These are phyloP conservation scores for Theobroma cacao DNA, from an alignment of 345 rosid genomes.

Conservation along the genomic window DNA sequence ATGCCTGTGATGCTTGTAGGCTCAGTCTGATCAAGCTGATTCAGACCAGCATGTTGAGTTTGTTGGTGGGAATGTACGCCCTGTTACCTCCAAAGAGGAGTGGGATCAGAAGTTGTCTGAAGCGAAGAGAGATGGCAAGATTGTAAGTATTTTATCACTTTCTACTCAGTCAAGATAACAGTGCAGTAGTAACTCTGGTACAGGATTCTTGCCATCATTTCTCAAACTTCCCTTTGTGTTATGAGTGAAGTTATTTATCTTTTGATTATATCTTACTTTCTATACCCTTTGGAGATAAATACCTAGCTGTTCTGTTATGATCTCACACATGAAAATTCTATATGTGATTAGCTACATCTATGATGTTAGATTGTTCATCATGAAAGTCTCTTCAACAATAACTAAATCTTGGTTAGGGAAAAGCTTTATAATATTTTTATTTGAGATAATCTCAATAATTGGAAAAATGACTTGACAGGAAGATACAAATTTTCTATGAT, in stretches of 20 bases:
- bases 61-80: constrained; percentile 57
- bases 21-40: constrained; percentile 28
- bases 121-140: constrained; percentile 63
- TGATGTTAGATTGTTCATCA: not conserved
- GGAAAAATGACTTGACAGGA: not conserved
- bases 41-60: constrained; percentile 44
- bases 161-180: not conserved
- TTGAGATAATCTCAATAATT: not conserved
- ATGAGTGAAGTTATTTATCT: not conserved
- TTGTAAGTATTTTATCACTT: constrained; percentile 35
- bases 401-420: not conserved
- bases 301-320: not conserved
- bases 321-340: not conserved
- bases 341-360: not conserved
- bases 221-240: not conserved
- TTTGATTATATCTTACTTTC: not conserved
- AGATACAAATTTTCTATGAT: not conserved
- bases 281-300: not conserved
- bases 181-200: not conserved
- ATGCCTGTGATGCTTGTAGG: constrained; percentile 30
- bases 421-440: not conserved
- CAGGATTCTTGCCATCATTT: not conserved
- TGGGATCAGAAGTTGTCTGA: constrained; percentile 79
- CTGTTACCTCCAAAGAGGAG: constrained; percentile 53
- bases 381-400: not conserved